A percentile compares a stretch with the other conserved stretches of the same genome.
These are phyloP conservation scores for Pezicula radicicola DNA, from an alignment of 2,329 filamentous ascomycete genomes.

Conservation along the genomic window DNA sequence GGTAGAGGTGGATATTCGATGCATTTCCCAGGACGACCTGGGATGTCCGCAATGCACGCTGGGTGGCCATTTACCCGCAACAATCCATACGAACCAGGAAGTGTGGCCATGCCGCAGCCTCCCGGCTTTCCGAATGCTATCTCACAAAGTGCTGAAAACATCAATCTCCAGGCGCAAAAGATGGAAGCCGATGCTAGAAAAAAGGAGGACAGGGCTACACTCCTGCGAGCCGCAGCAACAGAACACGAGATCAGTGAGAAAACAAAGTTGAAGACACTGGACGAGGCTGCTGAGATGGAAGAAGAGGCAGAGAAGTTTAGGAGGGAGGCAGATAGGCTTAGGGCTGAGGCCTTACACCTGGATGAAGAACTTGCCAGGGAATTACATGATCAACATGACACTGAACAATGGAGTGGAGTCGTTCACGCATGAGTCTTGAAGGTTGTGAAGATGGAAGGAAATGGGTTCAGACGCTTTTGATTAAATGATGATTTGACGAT, in stretches of 20 bases:
- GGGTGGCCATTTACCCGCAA: constrained; percentile 17
- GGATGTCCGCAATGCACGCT: constrained; percentile 5
- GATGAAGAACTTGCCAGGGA: constrained; percentile 23
- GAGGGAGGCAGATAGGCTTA: constrained; percentile 19
- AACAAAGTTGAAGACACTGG: constrained; percentile 10
- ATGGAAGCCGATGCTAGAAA: constrained; percentile 11
- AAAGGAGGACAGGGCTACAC: constrained; percentile 15
- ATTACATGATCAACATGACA: constrained; percentile 11
- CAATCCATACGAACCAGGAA: constrained; percentile 4
- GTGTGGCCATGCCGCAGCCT: not conserved
- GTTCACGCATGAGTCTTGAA: no score
- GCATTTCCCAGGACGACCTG: no score
- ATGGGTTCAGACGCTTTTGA: no score
- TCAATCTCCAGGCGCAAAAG: constrained; percentile 16
- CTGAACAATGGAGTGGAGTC: not conserved
- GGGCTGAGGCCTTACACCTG: constrained; percentile 19
- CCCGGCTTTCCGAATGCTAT: constrained; percentile 1
- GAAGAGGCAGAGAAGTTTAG: constrained; percentile 19
- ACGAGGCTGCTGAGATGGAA: constrained; percentile 15
- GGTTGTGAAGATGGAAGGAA: no score
- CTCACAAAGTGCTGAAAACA: constrained; percentile 11
- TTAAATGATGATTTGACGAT: no score
- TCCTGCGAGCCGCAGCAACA: constrained; percentile 7
- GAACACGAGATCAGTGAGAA: constrained; percentile 8
- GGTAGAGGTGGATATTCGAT: constrained; percentile 7